Evolutionary conservation across 129 eudicot genomes (phyloP).

Genomic region (Lonicera japonica): DNA sequence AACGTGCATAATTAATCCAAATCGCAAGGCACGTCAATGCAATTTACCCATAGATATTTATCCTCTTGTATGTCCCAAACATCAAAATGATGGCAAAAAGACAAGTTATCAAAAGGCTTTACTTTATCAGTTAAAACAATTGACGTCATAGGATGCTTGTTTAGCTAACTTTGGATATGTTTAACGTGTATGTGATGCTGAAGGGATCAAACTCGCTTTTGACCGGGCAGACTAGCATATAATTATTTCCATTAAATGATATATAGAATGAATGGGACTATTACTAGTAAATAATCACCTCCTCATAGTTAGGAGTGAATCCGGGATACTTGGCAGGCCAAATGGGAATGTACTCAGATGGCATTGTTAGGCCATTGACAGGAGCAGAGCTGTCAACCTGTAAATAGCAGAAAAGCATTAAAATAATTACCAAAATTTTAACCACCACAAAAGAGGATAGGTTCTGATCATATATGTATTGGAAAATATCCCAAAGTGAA

Average conservation of each 20-base stretch:
- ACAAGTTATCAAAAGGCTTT: not conserved
- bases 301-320: slow-evolving; percentile 42
- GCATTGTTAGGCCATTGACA: slow-evolving; percentile 25
- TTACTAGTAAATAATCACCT: slow-evolving; percentile 26
- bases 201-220: not conserved
- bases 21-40: not conserved
- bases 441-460: not conserved
- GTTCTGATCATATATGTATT: not conserved
- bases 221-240: not conserved
- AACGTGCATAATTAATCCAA: no score
- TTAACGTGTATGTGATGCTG: not conserved
- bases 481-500: not conserved
- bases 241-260: not conserved
- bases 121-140: no score
- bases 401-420: slow-evolving; percentile 2
- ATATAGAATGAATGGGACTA: slow-evolving; percentile 11
- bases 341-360: slow-evolving; percentile 19
- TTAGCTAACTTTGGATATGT: not conserved
- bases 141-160: not conserved
- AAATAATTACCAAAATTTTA: not conserved
- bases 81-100: not conserved
- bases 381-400: slow-evolving; percentile 37
- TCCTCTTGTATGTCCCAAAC: not conserved
- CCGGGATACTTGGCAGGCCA: slow-evolving; percentile 46
- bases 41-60: not conserved